Evolutionary conservation across 108 stramenopile genomes (phyloP), one percentile per base, ranked within the genome.

Genomic region (Fragilariopsis cylindrus): DNA sequence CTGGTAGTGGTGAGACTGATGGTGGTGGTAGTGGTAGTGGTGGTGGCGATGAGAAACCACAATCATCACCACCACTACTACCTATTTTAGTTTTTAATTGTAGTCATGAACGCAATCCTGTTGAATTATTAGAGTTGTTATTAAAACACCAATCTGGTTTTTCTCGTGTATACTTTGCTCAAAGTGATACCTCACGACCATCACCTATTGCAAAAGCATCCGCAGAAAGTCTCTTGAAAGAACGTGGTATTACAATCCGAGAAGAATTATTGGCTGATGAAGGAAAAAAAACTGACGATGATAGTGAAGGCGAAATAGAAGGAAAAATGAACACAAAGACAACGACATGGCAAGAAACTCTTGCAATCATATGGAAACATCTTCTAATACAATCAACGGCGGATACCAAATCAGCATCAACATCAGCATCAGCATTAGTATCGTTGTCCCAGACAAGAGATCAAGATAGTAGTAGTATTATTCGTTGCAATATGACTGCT

Each of bases 81-180:
- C n/a, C 67, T 40, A 76, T 82, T 3, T 81, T 94, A 13, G 58
- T 94, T 30, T 94, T 94, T 81, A 87, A 94, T 69, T 92, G 91
- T 76, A 85, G 88, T 56, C 93, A 94, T 77, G 93, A 94, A 70
- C 83, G 90, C 41, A 85, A 88, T 81, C 93, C 93, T 6, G 57
- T 94, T 12, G 87, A 88, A 48, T 72, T 94, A 8, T 60, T 94
- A 15, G 52, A 82, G 43, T 41, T 76, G 63, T 57, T 85, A 5
- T 54, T 49, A 21, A 40, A 6, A 11, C 52, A 48, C n/a, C 64
- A 7, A 15, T 39, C 40, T 21, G 5, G 68, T 40, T 92, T 90
- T 72, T 72, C 86, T 13, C 42, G 65, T 42, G 87, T 91, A 4
- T 86, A 86, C 68, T 94, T 94, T 76, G 86, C 88, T 54, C 74